phyloP scores from a whole-genome alignment of 2,329 filamentous ascomycete species.

The Neopestalotiopsis clavispora region DNA sequence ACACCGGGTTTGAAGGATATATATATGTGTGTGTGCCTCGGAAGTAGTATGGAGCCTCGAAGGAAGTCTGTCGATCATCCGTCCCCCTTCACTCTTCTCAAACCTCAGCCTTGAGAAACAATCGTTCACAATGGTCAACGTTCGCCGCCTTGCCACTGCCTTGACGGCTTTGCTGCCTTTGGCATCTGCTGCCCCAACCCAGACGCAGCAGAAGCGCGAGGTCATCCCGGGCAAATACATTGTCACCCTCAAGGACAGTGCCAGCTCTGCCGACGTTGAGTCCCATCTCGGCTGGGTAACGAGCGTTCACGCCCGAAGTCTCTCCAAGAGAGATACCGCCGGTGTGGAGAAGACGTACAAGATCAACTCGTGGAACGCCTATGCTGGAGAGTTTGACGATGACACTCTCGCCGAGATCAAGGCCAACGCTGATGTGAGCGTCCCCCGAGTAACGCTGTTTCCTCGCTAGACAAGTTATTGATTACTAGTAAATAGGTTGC shows the following conservation, averaged over 20 bases:
- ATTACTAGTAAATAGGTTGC: slow-evolving; percentile 28
- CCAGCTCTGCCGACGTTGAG: slow-evolving; percentile 33
- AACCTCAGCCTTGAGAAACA: not conserved
- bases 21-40: slow-evolving; percentile 9
- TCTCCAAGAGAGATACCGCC: slow-evolving; percentile 37
- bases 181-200: slow-evolving; percentile 30
- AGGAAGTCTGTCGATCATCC: not conserved
- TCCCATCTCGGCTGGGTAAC: slow-evolving; percentile 40
- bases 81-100: not conserved
- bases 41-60: not conserved
- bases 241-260: slow-evolving; percentile 34
- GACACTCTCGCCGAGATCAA: slow-evolving; percentile 45
- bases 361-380: slow-evolving; percentile 47
- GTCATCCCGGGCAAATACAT: slow-evolving; percentile 38
- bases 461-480: slow-evolving; percentile 15
- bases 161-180: slow-evolving; percentile 36
- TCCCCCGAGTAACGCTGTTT: not conserved
- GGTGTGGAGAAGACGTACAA: slow-evolving; percentile 48
- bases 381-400: slow-evolving; percentile 49
- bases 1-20: not conserved
- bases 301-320: slow-evolving; percentile 41
- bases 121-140: slow-evolving; percentile 29
- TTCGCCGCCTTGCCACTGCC: slow-evolving; percentile 34
- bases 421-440: slow-evolving; percentile 36
- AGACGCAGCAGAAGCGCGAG: slow-evolving; percentile 26